These are phyloP conservation scores for Sphenostylis stenocarpa DNA, from an alignment of 306 rosid species.

Conservation along the genomic window DNA sequence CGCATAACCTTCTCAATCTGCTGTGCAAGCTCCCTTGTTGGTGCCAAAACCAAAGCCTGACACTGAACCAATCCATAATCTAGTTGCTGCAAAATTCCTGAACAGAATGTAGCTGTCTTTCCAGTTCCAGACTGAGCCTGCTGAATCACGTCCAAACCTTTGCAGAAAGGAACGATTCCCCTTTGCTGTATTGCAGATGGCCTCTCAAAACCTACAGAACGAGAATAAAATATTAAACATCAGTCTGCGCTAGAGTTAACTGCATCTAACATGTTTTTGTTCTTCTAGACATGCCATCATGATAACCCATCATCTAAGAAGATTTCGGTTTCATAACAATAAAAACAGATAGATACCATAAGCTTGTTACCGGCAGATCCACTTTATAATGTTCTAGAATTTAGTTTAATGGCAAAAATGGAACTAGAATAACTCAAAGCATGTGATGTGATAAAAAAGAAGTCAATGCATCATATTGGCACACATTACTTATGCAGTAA, in stretches of 20 bases:
- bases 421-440: background rate
- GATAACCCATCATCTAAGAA: background rate
- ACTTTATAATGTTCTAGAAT: background rate
- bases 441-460: background rate
- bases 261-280: background rate
- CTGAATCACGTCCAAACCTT: slow-evolving; percentile 93
- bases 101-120: slow-evolving; percentile 93
- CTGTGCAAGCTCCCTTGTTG: slow-evolving; percentile 95
- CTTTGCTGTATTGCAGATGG: slow-evolving; percentile 97
- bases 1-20: slow-evolving; percentile 99
- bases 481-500: background rate
- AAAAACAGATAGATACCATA: background rate
- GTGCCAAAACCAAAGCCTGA: slow-evolving; percentile 92
- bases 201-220: slow-evolving; percentile 83
- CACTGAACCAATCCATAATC: slow-evolving; percentile 82
- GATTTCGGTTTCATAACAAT: background rate
- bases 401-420: no score
- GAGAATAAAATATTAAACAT: slow-evolving; percentile 6
- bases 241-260: background rate
- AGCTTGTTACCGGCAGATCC: background rate
- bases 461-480: background rate
- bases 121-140: slow-evolving; percentile 99
- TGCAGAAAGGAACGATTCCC: slow-evolving; percentile 94
- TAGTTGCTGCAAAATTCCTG: slow-evolving; percentile 90
- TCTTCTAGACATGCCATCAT: background rate